Conservation (phyloP, 305 asterid species). For the Fraxinus platypoda region DNA sequence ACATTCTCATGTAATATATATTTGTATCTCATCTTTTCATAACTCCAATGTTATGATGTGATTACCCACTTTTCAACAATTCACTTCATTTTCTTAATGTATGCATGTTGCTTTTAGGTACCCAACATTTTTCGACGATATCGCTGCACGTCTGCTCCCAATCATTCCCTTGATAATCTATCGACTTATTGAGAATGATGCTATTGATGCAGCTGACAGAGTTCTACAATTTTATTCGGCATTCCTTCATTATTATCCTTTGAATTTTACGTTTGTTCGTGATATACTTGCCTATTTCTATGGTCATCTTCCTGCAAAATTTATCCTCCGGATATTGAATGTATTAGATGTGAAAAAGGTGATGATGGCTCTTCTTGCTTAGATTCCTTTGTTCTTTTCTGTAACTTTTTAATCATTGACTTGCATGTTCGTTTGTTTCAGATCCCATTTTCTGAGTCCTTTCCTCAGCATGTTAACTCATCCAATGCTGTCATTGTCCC, state of each 20-base stretch:
- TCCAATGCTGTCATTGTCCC: conserved; percentile 74
- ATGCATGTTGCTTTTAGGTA: conserved; percentile 49
- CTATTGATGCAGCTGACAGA: conserved; percentile 92
- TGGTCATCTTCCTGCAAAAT: conserved; percentile 92
- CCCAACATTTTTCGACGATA: conserved; percentile 95
- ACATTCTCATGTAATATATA: not conserved
- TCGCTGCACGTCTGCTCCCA: conserved; percentile 94
- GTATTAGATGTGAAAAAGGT: conserved; percentile 87
- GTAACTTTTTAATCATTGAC: conserved; percentile 16
- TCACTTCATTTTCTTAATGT: conserved; percentile 20
- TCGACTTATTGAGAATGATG: conserved; percentile 88
- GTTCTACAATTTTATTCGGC: conserved; percentile 73
- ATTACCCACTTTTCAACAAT: not conserved
- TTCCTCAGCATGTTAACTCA: conserved; percentile 85
- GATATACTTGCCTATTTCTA: conserved; percentile 97
- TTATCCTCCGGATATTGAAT: conserved; percentile 73
- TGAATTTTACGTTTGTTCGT: conserved; percentile 92
- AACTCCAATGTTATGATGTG: conserved; percentile 1
- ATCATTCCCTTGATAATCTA: conserved; percentile 84
- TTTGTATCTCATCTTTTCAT: not conserved
- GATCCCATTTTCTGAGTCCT: conserved; percentile 96
- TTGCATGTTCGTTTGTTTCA: conserved; percentile 32
- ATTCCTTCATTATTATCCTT: conserved; percentile 86
- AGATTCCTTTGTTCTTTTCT: conserved; percentile 6
- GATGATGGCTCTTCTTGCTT: conserved; percentile 21